Base-by-base conservation (phyloP, 768 basidiomycete genomes). In the Russula earlei region DNA sequence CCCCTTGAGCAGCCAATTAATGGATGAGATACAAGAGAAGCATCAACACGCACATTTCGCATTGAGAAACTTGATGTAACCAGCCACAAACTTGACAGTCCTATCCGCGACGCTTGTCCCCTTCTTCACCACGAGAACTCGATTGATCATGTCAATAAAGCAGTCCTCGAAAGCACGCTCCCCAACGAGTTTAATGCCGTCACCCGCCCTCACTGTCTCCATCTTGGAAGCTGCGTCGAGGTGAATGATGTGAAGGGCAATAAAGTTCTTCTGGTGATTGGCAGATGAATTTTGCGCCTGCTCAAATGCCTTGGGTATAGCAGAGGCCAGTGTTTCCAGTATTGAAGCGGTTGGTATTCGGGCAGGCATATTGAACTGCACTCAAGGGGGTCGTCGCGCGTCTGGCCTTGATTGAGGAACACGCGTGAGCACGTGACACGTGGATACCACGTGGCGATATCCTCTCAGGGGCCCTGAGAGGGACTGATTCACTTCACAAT, bases 181-280 rank as follows among this genome's bases (percentile, higher is more conserved):
- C 7, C 93, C 95, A 0, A 76, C 74, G 17, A 87, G 75, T 63
- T 80, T 84, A 54, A 73, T 63, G 52, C 69, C 73, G 43, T 67
- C 71, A 9, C 80, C 80, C 49, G 77, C 74, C 33, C 74, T 71
- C n/a, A 78, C 65, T 3, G 72, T 54, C 58, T 84, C 75, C 2
- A 73, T 79, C 61, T 75, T 71, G 14, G 71, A 63, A 1, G 84
- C 81, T 10, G 84, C 84, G 51, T 85, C 76, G 4, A 70, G 54
- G 54, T 94, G 91, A 40, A 94, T 69, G 67, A 91, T 91, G 74
- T 89, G 76, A 3, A 96, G 77, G 0, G 83, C 81, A 40, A 91
- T 84, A 49, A 84, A 74, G 70, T 96, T 95, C 75, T 96, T 96
- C 59, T 85, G 83, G 69, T 97, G 93, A 67, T 90, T 92, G 9